These are phyloP conservation scores for Kurtzmaniella cleridarum DNA, from an alignment of 805 yeast genomes.

Conservation along the genomic window DNA sequence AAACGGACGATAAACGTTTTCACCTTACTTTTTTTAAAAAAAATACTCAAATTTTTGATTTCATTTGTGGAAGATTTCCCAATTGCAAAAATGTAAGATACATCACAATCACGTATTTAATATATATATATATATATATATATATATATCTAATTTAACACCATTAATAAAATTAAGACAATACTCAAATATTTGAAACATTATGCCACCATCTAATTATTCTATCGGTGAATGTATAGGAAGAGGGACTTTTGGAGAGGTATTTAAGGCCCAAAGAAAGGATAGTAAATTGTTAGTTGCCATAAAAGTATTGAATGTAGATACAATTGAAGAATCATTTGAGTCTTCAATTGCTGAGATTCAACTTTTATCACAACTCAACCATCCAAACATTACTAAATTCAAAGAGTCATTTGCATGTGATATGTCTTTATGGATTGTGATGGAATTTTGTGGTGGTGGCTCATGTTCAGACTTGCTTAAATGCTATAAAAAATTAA, in stretches of 20 bases:
- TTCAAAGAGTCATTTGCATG: slow-evolving; percentile 55
- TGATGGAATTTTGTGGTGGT: slow-evolving; percentile 94
- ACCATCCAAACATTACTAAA: slow-evolving; percentile 62
- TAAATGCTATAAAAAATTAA: slow-evolving; percentile 46
- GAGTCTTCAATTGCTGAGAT: slow-evolving; percentile 71
- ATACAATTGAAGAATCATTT: slow-evolving; percentile 72
- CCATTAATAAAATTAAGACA: too few species aligned
- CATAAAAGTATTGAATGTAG: slow-evolving; percentile 79
- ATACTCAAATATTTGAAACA: too few species aligned
- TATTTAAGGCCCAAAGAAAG: slow-evolving; percentile 52
- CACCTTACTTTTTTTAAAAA: too few species aligned
- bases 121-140: too few species aligned
- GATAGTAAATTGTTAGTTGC: slow-evolving; percentile 54
- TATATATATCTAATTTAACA: too few species aligned
- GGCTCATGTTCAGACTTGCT: slow-evolving; percentile 83
- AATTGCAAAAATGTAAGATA: too few species aligned
- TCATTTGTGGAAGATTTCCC: too few species aligned
- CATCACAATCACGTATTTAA: too few species aligned
- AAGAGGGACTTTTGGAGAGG: slow-evolving; percentile 84
- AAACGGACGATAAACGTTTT: neutral
- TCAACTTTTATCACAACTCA: slow-evolving; percentile 60
- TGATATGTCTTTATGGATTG: slow-evolving; percentile 75
- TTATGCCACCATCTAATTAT: slow-evolving; percentile 14
- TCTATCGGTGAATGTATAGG: slow-evolving; percentile 58
- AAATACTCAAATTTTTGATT: too few species aligned